Percentiles rank a stretch among this genome's conserved stretches.
Evolutionary conservation across 73 alveolate genomes (phyloP).

Genomic region (Paraurostyla sp.): DNA sequence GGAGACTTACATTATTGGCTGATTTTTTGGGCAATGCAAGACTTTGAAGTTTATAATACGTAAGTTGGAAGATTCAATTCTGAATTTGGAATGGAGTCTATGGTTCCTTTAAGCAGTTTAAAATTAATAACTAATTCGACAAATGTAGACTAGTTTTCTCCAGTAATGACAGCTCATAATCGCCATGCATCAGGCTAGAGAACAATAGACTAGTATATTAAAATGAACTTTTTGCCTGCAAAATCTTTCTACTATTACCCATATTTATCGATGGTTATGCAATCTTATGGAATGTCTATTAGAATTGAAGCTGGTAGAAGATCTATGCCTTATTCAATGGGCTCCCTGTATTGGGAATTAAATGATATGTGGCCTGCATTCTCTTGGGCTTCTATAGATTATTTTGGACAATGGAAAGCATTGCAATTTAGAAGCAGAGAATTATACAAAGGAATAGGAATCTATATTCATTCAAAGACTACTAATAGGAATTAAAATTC

Average conservation of each 20-base stretch:
- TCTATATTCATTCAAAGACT: background rate
- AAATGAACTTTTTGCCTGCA: conserved; percentile 78
- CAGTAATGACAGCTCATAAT: conserved; percentile 83
- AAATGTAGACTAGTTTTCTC: conserved; percentile 69
- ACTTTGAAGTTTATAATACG: conserved; percentile 79
- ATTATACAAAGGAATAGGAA: conserved; percentile 62
- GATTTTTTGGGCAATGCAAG: conserved; percentile 83
- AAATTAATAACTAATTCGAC: conserved; percentile 63
- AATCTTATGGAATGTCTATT: conserved; percentile 86
- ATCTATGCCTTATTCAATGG: conserved; percentile 88
- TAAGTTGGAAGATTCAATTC: conserved; percentile 85
- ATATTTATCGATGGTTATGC: conserved; percentile 79
- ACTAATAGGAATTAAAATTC: too few relatives aligned
- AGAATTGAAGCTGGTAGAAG: conserved; percentile 89
- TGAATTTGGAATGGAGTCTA: conserved; percentile 91
- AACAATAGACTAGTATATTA: conserved; percentile 73
- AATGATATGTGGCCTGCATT: conserved; percentile 95
- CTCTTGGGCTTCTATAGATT: conserved; percentile 94
- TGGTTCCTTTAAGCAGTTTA: conserved; percentile 80
- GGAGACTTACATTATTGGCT: conserved; percentile 94
- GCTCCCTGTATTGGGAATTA: conserved; percentile 90
- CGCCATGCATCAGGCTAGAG: conserved; percentile 86
- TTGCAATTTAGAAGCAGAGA: conserved; percentile 75
- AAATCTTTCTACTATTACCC: conserved; percentile 77
- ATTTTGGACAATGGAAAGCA: conserved; percentile 92